Percentiles rank a stretch among this genome's conserved stretches.
Evolutionary conservation across 805 yeast genomes (phyloP).

Genomic region (Saitoella complicata): DNA sequence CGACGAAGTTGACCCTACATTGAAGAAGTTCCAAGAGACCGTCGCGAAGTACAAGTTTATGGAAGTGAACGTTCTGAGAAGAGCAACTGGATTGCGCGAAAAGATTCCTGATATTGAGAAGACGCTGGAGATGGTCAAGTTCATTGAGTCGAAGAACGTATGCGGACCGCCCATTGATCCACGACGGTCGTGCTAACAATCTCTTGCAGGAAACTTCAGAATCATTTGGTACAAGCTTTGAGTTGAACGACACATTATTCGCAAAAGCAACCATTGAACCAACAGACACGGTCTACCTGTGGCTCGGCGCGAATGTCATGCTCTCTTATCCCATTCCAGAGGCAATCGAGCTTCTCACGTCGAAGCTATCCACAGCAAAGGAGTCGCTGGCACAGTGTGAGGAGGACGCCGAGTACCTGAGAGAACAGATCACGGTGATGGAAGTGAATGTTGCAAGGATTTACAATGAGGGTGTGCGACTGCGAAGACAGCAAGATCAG

Average conservation of each 20-base stretch:
- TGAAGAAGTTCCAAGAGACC: constrained; percentile 59
- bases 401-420: constrained; percentile 68
- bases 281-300: constrained; percentile 54
- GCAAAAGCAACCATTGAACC: constrained; percentile 63
- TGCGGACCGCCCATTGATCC: not conserved
- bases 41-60: constrained; percentile 14
- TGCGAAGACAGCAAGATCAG: constrained; percentile 34
- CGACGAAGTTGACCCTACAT: constrained; percentile 52
- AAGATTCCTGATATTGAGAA: constrained; percentile 88
- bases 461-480: constrained; percentile 75
- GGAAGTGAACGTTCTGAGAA: constrained; percentile 28
- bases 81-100: constrained; percentile 31
- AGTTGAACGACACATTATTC: constrained; percentile 81
- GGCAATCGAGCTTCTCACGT: constrained; percentile 53
- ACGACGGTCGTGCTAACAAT: too few species aligned
- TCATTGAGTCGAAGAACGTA: constrained; percentile 33
- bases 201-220: constrained; percentile 11
- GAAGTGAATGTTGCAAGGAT: constrained; percentile 88
- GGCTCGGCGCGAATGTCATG: constrained; percentile 99
- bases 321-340: constrained; percentile 82
- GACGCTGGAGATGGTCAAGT: constrained; percentile 57
- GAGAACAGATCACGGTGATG: constrained; percentile 90
- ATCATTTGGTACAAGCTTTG: constrained; percentile 59
- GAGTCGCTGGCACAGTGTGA: constrained; percentile 44
- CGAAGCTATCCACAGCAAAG: constrained; percentile 47